Evolutionary conservation across 1,284 basidiomycete genomes (phyloP), one percentile per base, ranked within the genome.

Genomic region (Ganoderma lucidum): DNA sequence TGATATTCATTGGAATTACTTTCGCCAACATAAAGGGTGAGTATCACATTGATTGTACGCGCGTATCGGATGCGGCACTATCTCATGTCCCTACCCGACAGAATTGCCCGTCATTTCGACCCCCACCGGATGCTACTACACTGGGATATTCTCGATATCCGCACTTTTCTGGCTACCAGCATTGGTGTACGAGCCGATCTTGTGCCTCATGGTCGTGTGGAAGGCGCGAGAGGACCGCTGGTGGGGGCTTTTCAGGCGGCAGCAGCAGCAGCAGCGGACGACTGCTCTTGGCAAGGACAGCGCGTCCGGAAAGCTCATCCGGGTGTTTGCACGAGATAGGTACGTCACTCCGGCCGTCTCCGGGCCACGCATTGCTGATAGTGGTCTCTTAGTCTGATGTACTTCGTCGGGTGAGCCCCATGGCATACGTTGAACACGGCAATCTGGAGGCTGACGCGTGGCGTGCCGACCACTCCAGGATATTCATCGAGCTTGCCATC

Each of bases 151-250:
- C 23, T 72, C 68, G 4, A 44, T 75, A 15, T 77, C 77, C 4
- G 74, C 76, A 0, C 62, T 78, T 2, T 75, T 79, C 63, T 79
- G 78, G 75, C 67, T 75, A 1, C 77, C 78, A 32, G 76, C 75
- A 3, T 66, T 79, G 9, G 48, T 78, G 6, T 73, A 73, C 23
- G 78, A 79, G 55, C 78, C 77, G 1, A 67, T 78, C 19, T 69
- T 79, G 39, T 78, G 74, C 39, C 55, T 63, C 23, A 71, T 79
- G 19, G 78, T 78, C 10, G 63, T 76, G 5, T 75, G 72, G 64
- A 76, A 77, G 58, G 75, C 75, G 6, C 74, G 71, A 70, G 71
- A 59, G 14, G 62, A 63, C n/a, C 60, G 62, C 32, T 39, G 48
- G 41, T 61, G 56, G 37, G 23, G 64, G 35, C n/a, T 28, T 37